phyloP scores from a whole-genome alignment of 2,329 filamentous ascomycete species.

The Fonsecaea multimorphosa region DNA sequence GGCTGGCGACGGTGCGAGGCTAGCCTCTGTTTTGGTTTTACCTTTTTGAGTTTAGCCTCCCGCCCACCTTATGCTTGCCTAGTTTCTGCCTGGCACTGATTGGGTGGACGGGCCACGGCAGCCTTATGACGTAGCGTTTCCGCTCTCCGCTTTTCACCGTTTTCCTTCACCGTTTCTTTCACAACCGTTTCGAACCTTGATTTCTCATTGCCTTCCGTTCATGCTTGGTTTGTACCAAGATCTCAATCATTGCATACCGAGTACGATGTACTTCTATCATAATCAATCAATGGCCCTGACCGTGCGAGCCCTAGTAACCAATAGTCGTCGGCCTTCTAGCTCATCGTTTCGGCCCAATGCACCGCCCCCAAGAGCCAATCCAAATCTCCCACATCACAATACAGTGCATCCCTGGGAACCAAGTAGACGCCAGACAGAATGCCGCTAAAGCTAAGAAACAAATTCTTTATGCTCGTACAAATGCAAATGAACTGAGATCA shows the following conservation, averaged over 20 bases:
- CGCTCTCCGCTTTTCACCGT: background rate
- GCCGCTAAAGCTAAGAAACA: conserved; percentile 21
- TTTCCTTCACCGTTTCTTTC: too few relatives aligned
- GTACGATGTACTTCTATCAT: background rate
- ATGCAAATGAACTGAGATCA: conserved; percentile 49
- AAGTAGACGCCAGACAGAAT: conserved; percentile 22
- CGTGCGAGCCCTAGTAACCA: conserved; percentile 18
- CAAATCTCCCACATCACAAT: conserved; percentile 24
- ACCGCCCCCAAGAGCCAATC: conserved; percentile 18
- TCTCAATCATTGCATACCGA: background rate
- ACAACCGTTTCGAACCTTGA: background rate
- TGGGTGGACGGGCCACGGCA: too few relatives aligned
- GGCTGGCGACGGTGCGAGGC: conserved; percentile 1
- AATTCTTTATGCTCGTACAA: conserved; percentile 39
- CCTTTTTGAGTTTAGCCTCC: conserved; percentile 12
- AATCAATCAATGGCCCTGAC: background rate
- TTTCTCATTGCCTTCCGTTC: background rate
- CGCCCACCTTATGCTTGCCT: conserved; percentile 11
- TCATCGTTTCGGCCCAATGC: conserved; percentile 27
- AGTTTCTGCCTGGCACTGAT: conserved; percentile 5
- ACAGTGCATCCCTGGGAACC: conserved; percentile 1
- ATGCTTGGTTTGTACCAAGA: background rate
- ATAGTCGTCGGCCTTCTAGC: conserved; percentile 17
- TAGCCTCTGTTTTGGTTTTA: conserved; percentile 11
- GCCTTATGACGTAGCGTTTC: conserved; percentile 15